Percentiles rank a stretch among this genome's conserved stretches.
Evolutionary conservation across 2,329 filamentous ascomycete species (phyloP).

Genomic region (Sclerotinia subarctica): DNA sequence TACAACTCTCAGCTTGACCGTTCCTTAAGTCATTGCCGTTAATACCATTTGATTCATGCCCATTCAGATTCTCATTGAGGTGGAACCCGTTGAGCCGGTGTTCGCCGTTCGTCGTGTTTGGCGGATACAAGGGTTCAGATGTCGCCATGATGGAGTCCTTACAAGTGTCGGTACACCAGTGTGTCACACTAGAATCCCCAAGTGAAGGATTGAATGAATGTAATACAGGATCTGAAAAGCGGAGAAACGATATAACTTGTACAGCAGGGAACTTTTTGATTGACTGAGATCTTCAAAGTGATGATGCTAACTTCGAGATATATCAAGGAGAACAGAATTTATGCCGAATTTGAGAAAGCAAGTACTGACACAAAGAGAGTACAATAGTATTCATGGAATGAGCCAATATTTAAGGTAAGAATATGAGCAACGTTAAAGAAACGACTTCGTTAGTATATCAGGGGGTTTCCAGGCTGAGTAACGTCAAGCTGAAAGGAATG

Average conservation of each 20-base stretch:
- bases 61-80: not conserved
- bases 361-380: not conserved
- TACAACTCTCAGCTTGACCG: not conserved
- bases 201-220: not conserved
- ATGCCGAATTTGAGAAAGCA: not conserved
- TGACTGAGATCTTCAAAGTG: not conserved
- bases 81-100: not conserved
- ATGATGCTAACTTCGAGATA: not conserved
- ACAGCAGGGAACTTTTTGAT: not conserved
- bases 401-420: constrained; percentile 2
- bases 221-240: not conserved
- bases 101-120: constrained; percentile 5
- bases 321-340: not conserved
- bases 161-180: constrained; percentile 8
- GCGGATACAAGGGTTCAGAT: not conserved
- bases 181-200: not conserved
- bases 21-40: not conserved
- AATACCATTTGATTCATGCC: not conserved
- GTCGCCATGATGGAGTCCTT: constrained; percentile 14
- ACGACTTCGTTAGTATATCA: constrained; percentile 6
- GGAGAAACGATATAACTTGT: not conserved
- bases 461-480: constrained; percentile 17
- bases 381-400: constrained; percentile 9
- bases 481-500: constrained; percentile 20
- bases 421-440: constrained; percentile 2